Conservation (phyloP, 257 asterid species). For the Solanum habrochaites region DNA sequence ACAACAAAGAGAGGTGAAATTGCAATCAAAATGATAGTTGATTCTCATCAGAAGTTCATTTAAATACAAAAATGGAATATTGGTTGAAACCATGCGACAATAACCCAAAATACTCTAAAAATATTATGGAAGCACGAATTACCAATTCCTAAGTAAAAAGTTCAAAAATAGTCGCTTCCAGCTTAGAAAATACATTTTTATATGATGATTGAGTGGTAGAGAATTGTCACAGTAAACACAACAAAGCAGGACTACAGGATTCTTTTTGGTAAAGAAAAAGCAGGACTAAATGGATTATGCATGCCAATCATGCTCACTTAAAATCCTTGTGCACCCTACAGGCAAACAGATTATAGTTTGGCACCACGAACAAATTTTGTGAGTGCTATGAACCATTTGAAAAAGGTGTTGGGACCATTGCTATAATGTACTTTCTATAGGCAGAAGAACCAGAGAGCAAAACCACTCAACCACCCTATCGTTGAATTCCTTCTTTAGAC, state of each 20-base stretch:
- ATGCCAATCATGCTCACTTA: neutral
- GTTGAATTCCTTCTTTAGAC: neutral
- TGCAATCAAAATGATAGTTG: neutral
- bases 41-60: neutral
- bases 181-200: neutral
- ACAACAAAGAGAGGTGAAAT: neutral
- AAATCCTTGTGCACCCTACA: neutral
- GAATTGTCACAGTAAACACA: neutral
- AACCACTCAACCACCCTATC: neutral
- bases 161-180: neutral
- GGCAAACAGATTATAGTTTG: neutral
- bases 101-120: neutral
- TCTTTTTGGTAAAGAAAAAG: neutral
- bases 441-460: neutral
- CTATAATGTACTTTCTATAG: neutral
- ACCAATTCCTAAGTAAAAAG: neutral
- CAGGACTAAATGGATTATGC: neutral
- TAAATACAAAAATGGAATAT: neutral
- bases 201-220: neutral
- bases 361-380: neutral
- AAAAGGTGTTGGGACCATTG: neutral
- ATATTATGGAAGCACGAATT: neutral
- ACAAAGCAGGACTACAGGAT: neutral
- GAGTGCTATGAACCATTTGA: neutral
- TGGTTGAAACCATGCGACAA: neutral